These are phyloP conservation scores for Phellopilus nigrolimitatus DNA, from an alignment of 1,284 basidiomycete species.

Conservation along the genomic window DNA sequence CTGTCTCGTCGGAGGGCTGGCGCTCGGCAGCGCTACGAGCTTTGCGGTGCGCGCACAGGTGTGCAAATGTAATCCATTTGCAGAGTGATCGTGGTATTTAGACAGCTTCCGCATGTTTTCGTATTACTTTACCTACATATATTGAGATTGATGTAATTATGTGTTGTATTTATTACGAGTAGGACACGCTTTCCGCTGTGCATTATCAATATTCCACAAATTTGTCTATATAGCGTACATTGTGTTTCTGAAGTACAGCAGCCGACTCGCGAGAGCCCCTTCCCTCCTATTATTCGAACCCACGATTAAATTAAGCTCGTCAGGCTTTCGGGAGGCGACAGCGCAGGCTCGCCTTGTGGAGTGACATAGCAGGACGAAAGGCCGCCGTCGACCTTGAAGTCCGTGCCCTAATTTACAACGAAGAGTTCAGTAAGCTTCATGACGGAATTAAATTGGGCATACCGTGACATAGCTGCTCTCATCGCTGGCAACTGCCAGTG, in stretches of 20 bases:
- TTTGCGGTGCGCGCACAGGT: slow-evolving; percentile 69
- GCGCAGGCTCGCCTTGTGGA: slow-evolving; percentile 61
- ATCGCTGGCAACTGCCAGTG: slow-evolving; percentile 64
- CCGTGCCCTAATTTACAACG: slow-evolving; percentile 59
- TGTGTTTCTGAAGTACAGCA: no score
- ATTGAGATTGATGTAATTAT: no score
- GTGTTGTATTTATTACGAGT: background rate
- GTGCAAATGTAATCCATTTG: slow-evolving; percentile 70
- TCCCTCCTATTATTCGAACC: background rate
- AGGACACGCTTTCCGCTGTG: background rate
- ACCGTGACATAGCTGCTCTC: slow-evolving; percentile 85
- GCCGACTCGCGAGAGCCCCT: background rate
- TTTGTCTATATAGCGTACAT: no score
- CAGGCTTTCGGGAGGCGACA: slow-evolving; percentile 64
- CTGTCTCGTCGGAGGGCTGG: slow-evolving; percentile 72
- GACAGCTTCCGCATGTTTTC: no score
- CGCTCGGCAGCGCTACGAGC: slow-evolving; percentile 68
- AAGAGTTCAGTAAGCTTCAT: no score
- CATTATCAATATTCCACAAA: no score
- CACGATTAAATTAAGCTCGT: slow-evolving; percentile 12
- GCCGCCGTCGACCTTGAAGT: slow-evolving; percentile 93
- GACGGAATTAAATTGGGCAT: slow-evolving; percentile 31
- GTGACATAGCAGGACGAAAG: slow-evolving; percentile 88
- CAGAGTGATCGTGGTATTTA: background rate
- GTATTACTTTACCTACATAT: background rate